Evolutionary conservation across 352 stramenopile genomes (phyloP), one percentile per base, ranked within the genome.

Genomic region (Pythium coloratum): DNA sequence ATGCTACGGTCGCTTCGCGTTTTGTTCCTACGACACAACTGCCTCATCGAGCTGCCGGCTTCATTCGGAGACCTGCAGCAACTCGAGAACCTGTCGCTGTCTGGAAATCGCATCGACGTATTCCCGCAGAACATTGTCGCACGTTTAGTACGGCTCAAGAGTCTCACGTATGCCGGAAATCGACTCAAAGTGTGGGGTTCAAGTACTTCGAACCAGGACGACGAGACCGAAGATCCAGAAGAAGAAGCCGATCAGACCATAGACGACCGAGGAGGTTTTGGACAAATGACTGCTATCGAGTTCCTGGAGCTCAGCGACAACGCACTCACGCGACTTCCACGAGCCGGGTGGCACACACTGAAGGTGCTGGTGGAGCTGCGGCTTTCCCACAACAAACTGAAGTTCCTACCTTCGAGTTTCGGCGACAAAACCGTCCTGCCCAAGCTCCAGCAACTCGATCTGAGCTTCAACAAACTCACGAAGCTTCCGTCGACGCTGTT

Each of bases 241-340:
- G 20, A 64, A 67, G 13, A 50, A 77, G 42, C 7, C 5, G 10
- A 38, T 14, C 8, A 59, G 7, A 24, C 51, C 46, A 20, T 33
- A 26, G 16, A n/a, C 46, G 20, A 64, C 42, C n/a, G 30, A 33
- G 72, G 76, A 9, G 18, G 85, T 0, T 75, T 76, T 16, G 55
- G 33, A 0, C 46, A 32, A 10, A 70, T 85, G 32, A 26, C 42
- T 0, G 47, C 46, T 4, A 36, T 80, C 4, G 62, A 77, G 16
- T 89, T 76, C 61, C 47, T 88, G 8, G 78, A 88, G 61, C 76
- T 89, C 8, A 78, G 72, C 24, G 73, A 85, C 12, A 89, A 87
- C 44, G 34, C 55, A 8, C 59, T 89, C 2, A 28, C 50, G 4
- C 16, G n/a, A 0, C 56, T 89, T 30, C 81, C 75, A 32, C 16